Base-by-base conservation (phyloP, 345 rosid species). In the Luvunga scandens region DNA sequence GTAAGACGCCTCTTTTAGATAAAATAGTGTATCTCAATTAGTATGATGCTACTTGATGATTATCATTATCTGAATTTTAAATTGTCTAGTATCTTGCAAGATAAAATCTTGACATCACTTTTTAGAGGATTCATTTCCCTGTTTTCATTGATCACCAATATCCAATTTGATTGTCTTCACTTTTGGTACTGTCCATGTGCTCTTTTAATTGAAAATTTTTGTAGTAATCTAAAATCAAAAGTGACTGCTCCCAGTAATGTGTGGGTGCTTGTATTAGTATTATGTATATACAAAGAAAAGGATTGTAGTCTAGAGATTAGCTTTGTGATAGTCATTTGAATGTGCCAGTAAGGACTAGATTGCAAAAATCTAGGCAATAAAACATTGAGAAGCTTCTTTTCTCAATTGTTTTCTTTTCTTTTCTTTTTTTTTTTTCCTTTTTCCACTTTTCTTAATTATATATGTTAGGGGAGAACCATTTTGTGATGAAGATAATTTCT, bases 1-100 rank as follows among this genome's bases (percentile, higher is more conserved):
- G 98, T 94, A 84, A 76, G 78, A 36, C 10, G 14, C 53, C 75
- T 48, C 25, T 34, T 55, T 55, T 36, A 30, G 25, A 63, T 27
- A 6, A 1, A 2, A 57, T 78, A 28, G 45, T 33, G 61, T 75
- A 13, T 70, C 45, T 28, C n/a, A 74, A 53, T 27, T 33, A 24
- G 8, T 64, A 42, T 14, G 50, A 75, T 55, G 38, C 14, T 50
- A 7, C 9, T 57, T 67, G 18, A 64, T 22, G 22, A 50, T 60
- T 50, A 50, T 19, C 8, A n/a, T 59, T 36, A 28, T 28, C 34
- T 50, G 24, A 70, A 8, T 70, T 48, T 48, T 18, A 48, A 48
- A 7, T 27, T 45, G 24, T 70, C 16, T 50, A 30, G 16, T 68
- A 68, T 39, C 28, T 13, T 70, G 30, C 50, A 24, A 72, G 50